A percentile compares a stretch with the other conserved stretches of the same genome.
phyloP scores from a whole-genome alignment of 768 basidiomycete species.

The Boletus subcaerulescens region DNA sequence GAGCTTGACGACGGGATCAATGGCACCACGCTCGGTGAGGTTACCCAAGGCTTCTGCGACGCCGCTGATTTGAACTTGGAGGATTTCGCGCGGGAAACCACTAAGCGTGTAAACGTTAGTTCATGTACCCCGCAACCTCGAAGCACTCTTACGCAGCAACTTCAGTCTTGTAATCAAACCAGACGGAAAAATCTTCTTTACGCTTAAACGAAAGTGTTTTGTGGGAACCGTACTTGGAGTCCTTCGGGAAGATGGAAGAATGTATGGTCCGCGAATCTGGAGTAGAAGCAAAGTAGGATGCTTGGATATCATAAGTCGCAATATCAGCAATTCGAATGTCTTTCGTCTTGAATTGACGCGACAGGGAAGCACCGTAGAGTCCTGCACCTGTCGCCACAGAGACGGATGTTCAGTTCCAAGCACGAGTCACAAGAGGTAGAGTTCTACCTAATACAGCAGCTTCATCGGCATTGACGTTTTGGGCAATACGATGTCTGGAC shows the following conservation, averaged over 20 bases:
- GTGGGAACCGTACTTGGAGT: slow-evolving; percentile 74
- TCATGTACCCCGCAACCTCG: neutral
- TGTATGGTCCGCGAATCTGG: slow-evolving; percentile 62
- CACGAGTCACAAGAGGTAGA: neutral
- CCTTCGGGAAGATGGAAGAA: slow-evolving; percentile 72
- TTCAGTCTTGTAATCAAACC: slow-evolving; percentile 69
- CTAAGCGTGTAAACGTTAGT: slow-evolving; percentile 33
- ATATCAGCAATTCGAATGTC: slow-evolving; percentile 83
- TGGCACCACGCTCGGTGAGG: slow-evolving; percentile 76
- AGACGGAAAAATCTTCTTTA: slow-evolving; percentile 77
- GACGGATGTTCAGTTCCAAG: slow-evolving; percentile 1
- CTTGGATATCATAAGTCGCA: slow-evolving; percentile 69
- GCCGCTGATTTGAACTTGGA: slow-evolving; percentile 69
- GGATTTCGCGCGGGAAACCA: slow-evolving; percentile 69
- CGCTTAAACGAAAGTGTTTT: slow-evolving; percentile 87
- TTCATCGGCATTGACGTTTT: slow-evolving; percentile 97
- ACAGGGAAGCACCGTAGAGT: slow-evolving; percentile 85
- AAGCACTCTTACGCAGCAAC: slow-evolving; percentile 52
- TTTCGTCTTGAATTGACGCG: slow-evolving; percentile 93
- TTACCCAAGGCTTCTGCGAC: slow-evolving; percentile 77
- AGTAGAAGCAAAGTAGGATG: slow-evolving; percentile 68
- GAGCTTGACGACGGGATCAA: slow-evolving; percentile 84
- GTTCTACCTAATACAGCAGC: slow-evolving; percentile 78
- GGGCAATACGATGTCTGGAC: slow-evolving; percentile 74
- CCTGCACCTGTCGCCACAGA: slow-evolving; percentile 57